Evolutionary conservation across 305 asterid species (phyloP).

Genomic region (Withania somnifera): DNA sequence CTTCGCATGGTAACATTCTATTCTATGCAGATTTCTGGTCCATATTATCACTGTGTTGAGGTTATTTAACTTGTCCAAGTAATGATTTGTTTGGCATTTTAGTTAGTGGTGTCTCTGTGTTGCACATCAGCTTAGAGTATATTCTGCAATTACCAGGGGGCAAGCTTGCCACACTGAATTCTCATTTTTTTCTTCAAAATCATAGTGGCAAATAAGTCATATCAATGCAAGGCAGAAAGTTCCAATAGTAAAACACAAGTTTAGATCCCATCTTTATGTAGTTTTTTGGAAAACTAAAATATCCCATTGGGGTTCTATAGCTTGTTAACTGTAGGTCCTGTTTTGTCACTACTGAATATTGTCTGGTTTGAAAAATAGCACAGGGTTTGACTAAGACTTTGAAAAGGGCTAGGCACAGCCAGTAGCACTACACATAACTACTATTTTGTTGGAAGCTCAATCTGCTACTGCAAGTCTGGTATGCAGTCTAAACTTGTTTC

Average conservation of each 20-base stretch:
- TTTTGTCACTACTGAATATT: conserved; percentile 45
- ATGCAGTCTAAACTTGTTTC: too few relatives aligned
- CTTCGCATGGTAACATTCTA: conserved; percentile 86
- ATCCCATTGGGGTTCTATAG: conserved; percentile 64
- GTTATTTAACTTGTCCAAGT: conserved; percentile 20
- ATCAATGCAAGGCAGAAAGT: too few relatives aligned
- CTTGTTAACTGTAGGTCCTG: conserved; percentile 49
- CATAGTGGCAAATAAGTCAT: too few relatives aligned
- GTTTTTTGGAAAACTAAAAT: too few relatives aligned
- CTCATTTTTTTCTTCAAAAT: too few relatives aligned
- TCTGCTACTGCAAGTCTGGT: too few relatives aligned
- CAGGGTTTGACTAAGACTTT: conserved; percentile 68
- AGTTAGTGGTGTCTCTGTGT: neutral
- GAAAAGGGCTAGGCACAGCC: conserved; percentile 46
- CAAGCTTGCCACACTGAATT: conserved; percentile 84
- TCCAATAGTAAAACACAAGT: too few relatives aligned
- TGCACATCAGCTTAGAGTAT: neutral
- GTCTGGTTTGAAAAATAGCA: conserved; percentile 78
- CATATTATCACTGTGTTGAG: conserved; percentile 96
- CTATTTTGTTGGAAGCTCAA: neutral
- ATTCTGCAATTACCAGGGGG: conserved; percentile 48
- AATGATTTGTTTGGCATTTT: neutral
- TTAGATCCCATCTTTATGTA: too few relatives aligned
- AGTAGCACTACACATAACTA: conserved; percentile 8
- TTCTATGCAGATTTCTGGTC: conserved; percentile 95